These are phyloP conservation scores for Eutrema japonicum DNA, from an alignment of 345 rosid species.

Conservation along the genomic window DNA sequence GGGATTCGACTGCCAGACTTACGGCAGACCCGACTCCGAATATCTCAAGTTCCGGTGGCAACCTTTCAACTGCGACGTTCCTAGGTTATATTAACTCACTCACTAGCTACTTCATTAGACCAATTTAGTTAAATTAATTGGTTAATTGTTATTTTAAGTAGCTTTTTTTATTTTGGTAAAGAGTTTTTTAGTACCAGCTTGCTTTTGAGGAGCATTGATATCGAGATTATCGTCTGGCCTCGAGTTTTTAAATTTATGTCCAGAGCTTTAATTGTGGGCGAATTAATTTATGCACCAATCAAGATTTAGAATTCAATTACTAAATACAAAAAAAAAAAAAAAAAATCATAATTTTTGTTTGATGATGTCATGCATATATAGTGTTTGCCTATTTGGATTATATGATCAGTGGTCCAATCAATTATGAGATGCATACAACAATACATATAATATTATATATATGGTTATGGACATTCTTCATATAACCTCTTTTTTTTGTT, in stretches of 20 bases:
- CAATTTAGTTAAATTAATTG: not conserved
- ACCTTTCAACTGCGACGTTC: constrained; percentile 82
- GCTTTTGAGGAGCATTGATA: constrained; percentile 20
- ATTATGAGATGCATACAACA: not conserved
- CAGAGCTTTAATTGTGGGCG: not conserved
- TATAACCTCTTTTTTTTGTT: not conserved
- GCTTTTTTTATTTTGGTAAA: too few species aligned
- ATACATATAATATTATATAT: not conserved
- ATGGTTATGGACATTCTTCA: not conserved
- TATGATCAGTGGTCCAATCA: constrained; percentile 14
- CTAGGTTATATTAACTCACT: constrained; percentile 56
- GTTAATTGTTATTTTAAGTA: not conserved
- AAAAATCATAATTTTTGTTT: not conserved
- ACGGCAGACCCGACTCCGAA: constrained; percentile 87
- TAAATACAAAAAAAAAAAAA: not conserved
- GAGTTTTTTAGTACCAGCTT: not conserved
- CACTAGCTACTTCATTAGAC: constrained; percentile 10
- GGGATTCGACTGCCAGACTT: constrained; percentile 75
- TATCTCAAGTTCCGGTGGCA: constrained; percentile 91
- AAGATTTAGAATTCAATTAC: not conserved
- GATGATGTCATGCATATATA: not conserved
- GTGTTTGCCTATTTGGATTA: constrained; percentile 1
- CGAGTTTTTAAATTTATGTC: constrained; percentile 3
- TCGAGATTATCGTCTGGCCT: constrained; percentile 11
- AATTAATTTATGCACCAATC: not conserved